Percentiles rank a stretch among this genome's conserved stretches.
Conservation (phyloP, 78 protist species). For the Guillardia theta region DNA sequence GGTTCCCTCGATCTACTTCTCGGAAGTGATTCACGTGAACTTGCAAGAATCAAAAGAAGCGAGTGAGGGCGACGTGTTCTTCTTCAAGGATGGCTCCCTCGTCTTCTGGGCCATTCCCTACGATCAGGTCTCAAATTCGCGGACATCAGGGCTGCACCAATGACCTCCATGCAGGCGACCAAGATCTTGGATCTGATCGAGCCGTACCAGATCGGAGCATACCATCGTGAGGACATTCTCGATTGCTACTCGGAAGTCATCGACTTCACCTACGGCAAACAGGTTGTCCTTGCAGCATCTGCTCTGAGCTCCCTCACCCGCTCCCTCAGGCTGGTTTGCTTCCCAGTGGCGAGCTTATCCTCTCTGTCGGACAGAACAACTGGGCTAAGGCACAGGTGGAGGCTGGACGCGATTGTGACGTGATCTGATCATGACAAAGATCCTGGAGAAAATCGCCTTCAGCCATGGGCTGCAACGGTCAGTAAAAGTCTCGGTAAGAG, state of each 20-base stretch:
- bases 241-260: neutral
- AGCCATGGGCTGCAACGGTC: constrained; percentile 30
- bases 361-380: constrained; percentile 2
- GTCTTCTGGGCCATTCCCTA: neutral
- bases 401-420: neutral
- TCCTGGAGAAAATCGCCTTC: constrained; percentile 17
- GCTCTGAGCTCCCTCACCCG: neutral
- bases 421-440: neutral
- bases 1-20: neutral
- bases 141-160: neutral
- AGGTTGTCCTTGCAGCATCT: neutral
- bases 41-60: neutral
- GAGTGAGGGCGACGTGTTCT: constrained; percentile 42
- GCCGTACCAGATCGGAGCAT: neutral
- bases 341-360: neutral
- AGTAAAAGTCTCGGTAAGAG: neutral
- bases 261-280: constrained; percentile 29
- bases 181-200: neutral
- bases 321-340: constrained; percentile 26
- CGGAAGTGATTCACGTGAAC: neutral
- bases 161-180: neutral
- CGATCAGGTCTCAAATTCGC: neutral
- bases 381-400: constrained; percentile 16
- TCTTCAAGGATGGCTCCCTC: neutral
- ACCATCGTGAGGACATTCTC: neutral